These are phyloP conservation scores for Boletus tomentosulus DNA, from an alignment of 768 basidiomycete genomes.

Conservation along the genomic window DNA sequence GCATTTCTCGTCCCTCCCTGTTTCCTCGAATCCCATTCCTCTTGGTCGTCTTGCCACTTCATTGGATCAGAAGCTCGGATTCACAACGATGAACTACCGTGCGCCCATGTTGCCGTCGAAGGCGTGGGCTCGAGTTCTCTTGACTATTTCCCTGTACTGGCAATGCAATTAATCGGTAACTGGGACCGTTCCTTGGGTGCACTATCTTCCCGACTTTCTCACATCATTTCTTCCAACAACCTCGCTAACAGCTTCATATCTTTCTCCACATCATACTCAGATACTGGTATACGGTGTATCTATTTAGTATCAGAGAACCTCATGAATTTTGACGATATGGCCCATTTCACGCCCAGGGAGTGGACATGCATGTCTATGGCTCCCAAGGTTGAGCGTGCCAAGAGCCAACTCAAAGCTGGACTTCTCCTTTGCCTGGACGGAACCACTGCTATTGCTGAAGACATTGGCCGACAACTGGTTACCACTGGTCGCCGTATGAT, in stretches of 20 bases:
- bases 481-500: slow-evolving; percentile 85
- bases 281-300: slow-evolving; percentile 98
- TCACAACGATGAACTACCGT: slow-evolving; percentile 86
- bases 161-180: slow-evolving; percentile 97
- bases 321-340: slow-evolving; percentile 86
- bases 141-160: slow-evolving; percentile 99
- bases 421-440: slow-evolving; percentile 89
- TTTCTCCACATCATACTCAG: slow-evolving; percentile 97
- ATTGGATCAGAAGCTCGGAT: slow-evolving; percentile 93
- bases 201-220: slow-evolving; percentile 86
- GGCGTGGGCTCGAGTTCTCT: slow-evolving; percentile 97
- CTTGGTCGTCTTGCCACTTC: slow-evolving; percentile 80
- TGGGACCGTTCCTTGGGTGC: slow-evolving; percentile 97
- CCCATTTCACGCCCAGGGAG: slow-evolving; percentile 92
- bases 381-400: slow-evolving; percentile 95
- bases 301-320: slow-evolving; percentile 96
- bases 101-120: slow-evolving; percentile 93
- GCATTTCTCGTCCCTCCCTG: slow-evolving; percentile 86
- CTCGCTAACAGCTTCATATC: slow-evolving; percentile 99
- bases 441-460: slow-evolving; percentile 95
- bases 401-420: slow-evolving; percentile 96
- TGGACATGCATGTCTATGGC: slow-evolving; percentile 93
- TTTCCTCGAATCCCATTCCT: slow-evolving; percentile 82
- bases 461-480: slow-evolving; percentile 96
- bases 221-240: slow-evolving; percentile 87